Conservation (phyloP, 768 basidiomycete species). For the Boletus pseudo-olivaceus region DNA sequence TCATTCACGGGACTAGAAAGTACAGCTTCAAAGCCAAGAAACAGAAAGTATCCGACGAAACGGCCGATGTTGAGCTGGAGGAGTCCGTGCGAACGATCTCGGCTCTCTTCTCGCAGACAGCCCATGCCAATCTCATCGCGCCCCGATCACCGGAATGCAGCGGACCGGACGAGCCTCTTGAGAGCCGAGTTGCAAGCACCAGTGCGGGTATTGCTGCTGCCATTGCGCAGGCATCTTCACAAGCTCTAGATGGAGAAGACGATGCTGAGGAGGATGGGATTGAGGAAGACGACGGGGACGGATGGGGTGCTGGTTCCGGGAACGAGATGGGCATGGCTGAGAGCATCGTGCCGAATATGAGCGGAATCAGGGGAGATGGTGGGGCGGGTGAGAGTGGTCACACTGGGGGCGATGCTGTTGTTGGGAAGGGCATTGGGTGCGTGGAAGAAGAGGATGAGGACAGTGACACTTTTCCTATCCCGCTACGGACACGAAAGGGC, state of each 20-base stretch:
- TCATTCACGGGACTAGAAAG: conserved; percentile 45
- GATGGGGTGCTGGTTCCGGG: conserved; percentile 42
- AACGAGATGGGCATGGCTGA: conserved; percentile 48
- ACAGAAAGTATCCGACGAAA: conserved; percentile 46
- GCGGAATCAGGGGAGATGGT: conserved; percentile 51
- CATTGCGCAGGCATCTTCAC: conserved; percentile 69
- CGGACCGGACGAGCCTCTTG: conserved; percentile 43
- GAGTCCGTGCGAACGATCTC: conserved; percentile 76
- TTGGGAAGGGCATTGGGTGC: conserved; percentile 17
- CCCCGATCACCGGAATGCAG: conserved; percentile 31
- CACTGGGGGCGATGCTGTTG: conserved; percentile 4
- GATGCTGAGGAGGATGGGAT: conserved; percentile 39
- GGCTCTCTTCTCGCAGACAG: conserved; percentile 56
- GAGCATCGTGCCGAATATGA: conserved; percentile 56
- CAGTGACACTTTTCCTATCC: conserved; percentile 64
- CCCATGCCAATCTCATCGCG: conserved; percentile 32
- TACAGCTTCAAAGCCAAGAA: conserved; percentile 79
- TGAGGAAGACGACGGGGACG: conserved; percentile 40
- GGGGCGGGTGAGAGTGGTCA: conserved; percentile 25
- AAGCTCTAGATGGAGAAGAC: conserved; percentile 55
- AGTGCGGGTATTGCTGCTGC: conserved; percentile 79
- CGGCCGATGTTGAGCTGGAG: conserved; percentile 58
- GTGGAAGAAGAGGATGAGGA: conserved; percentile 66
- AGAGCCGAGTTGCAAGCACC: conserved; percentile 69
- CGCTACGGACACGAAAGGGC: conserved; percentile 65